Evolutionary conservation across 1,284 basidiomycete species (phyloP), one percentile per base, ranked within the genome.

Genomic region (Leccinum fuscescens): DNA sequence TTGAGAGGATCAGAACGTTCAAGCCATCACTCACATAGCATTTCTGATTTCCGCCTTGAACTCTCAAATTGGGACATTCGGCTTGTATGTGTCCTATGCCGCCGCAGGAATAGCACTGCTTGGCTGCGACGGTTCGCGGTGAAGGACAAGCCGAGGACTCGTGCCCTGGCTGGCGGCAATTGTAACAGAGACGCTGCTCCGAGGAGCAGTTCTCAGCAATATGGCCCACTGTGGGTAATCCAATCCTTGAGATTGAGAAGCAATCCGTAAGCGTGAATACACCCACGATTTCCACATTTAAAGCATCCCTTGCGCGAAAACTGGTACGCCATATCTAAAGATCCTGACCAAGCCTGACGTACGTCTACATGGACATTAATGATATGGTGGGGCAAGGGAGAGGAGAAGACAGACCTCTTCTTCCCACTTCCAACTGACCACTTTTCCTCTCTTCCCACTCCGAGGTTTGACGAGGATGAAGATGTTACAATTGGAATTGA

Each of bases 191-290:
- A 66, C 92, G 86, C 73, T 90, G 86, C 68, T 90, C 89, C 64
- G 90, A 92, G 58, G 91, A 84, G 75, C 93, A 96, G 70, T 89
- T 90, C 80, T 93, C 93, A 67, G 93, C 93, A 71, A 94, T 90
- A 77, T 95, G 93, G 56, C 92, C 93, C 72, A 94, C 92, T 92
- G 58, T n/a, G 65, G 55, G 59, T 58, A 61, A 60, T 66, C 64
- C 63, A 60, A 49, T 53, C 29, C 49, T 63, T 50, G 59, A 61
- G 20, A 46, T 20, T 65, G 52, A 62, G 62, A 65, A 57, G 64
- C 56, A 64, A 54, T 57, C 64, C 55, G 65, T 55, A 60, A 57
- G 54, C 37, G 56, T 55, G 44, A 60, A 62, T 61, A 58, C 62
- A 86, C 89, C 76, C 73, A 90, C 90, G 78, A 73, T 90, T 90